Conservation (phyloP, 805 yeast genomes). For the Nakazawaea wyomingensis region DNA sequence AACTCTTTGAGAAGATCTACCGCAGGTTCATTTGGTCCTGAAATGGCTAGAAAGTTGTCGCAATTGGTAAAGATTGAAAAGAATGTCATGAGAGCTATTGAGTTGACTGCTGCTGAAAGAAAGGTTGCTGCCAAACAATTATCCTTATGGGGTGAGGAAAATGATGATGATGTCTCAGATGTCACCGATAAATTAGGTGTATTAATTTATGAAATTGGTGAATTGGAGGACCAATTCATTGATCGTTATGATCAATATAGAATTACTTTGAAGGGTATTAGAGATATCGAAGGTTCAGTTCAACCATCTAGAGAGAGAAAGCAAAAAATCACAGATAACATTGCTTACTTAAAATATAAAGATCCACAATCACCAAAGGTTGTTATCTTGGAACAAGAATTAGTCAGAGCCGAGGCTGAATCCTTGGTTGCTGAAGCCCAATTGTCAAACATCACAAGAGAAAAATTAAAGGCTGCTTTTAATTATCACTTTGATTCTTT, state of each 20-base stretch:
- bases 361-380: slow-evolving; percentile 97
- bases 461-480: slow-evolving; percentile 95
- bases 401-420: slow-evolving; percentile 99
- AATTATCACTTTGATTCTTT: slow-evolving; percentile 94
- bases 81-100: slow-evolving; percentile 90
- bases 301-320: slow-evolving; percentile 98
- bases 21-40: slow-evolving; percentile 94
- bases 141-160: slow-evolving; percentile 96
- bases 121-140: slow-evolving; percentile 96
- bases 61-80: slow-evolving; percentile 94
- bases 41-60: slow-evolving; percentile 85
- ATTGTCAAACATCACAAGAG: slow-evolving; percentile 96
- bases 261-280: slow-evolving; percentile 86
- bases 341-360: slow-evolving; percentile 96
- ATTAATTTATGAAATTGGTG: slow-evolving; percentile 91
- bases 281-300: slow-evolving; percentile 96
- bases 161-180: slow-evolving; percentile 95
- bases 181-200: slow-evolving; percentile 97
- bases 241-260: slow-evolving; percentile 98
- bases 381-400: slow-evolving; percentile 92
- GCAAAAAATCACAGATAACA: slow-evolving; percentile 95
- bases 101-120: slow-evolving; percentile 89
- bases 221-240: slow-evolving; percentile 95
- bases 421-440: slow-evolving; percentile 99
- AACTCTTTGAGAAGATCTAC: slow-evolving; percentile 71